Evolutionary conservation across 2,329 filamentous ascomycete genomes (phyloP), one percentile per base, ranked within the genome.

Genomic region (Trichoderma semiorbis): DNA sequence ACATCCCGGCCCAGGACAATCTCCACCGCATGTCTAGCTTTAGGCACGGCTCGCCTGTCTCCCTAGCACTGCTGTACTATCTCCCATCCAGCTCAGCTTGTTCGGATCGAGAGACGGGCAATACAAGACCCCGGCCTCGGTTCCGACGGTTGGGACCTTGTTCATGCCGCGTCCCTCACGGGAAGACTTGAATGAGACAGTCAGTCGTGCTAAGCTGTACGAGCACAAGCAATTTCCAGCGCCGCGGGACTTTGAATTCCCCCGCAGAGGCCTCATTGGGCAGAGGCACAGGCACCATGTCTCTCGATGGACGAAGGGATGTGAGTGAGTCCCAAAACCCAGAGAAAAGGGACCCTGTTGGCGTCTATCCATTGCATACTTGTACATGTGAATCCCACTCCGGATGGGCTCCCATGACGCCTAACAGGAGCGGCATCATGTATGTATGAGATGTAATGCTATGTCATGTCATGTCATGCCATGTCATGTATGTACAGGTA

Each of bases 211-310:
- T 12, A 50, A n/a, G 43, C 60, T 47, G 39, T 16, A 47, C 34
- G 16, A 47, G 61, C 21, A 50, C 43, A 30, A 36, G 26, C 12
- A 21, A 63, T 47, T 64, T 50, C 36, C 39, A 64, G 26, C n/a
- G 61, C 61, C 61, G 36, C n/a, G 36, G 61, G 39, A 50, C 39
- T 50, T n/a, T 18, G 47, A 53, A 24, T 24, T 21, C 43, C 64
- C 21, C 64, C 64, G 50, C 64, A 67, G 30, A n/a, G 64, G 47
- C 47, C n/a, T 55, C 47, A 60, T 60, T 36, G 50, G 64, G 64
- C 30, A 67, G 50, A 34, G 32, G 30, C 64, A 65, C 62, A 34
- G 47, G n/a, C 30, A 36, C 64, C 6, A 18, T 55, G 32, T 55
- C n/a, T 36, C 47, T 39, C 30, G 10, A 66, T 58, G 55, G 47